Evolutionary conservation across 129 eudicot genomes (phyloP), one percentile per base, ranked within the genome.

Genomic region (Flaveria trinervia): DNA sequence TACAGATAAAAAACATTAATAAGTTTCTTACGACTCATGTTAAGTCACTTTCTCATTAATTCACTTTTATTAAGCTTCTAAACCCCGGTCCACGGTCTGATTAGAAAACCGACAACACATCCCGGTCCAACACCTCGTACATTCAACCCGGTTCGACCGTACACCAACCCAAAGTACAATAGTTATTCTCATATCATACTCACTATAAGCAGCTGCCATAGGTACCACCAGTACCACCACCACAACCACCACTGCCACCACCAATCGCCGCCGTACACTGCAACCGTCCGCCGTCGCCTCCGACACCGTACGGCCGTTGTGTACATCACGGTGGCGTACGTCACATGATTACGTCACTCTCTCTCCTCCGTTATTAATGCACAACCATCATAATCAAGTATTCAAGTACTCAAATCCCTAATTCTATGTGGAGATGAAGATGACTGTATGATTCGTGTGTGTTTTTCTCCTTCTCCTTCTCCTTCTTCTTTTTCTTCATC

Each of bases 291-390:
- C 82, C 77, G 77, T 61, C 77, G 70, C 51, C 75, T 78, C 82
- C 65, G 44, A 12, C 71, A 17, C 52, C 65, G 71, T 78, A 59
- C 52, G 64, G 50, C 65, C 52, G 60, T 59, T 46, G 59, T 78
- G 22, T 77, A 15, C 28, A 9, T 44, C 20, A 73, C 43, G 70
- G 65, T 65, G 79, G 83, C 83, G 48, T 73, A 64, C 73, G 64
- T 72, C 79, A 80, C 83, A 73, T 67, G 75, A 67, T 73, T 50
- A 7, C 71, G 36, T 51, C 73, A 13, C 23, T 80, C 79, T 73
- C 74, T 80, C 84, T 80, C 65, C 1, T 30, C 74, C 44, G 14
- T 56, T 56, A 43, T 73, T 65, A 72, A 73, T 74, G 65, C 72
- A 25, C 79, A 52, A 74, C 50, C 20, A 36, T 59, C 78, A 46